Conservation (phyloP, 2,329 filamentous ascomycete genomes). For the Erysiphe neolycopersici region DNA sequence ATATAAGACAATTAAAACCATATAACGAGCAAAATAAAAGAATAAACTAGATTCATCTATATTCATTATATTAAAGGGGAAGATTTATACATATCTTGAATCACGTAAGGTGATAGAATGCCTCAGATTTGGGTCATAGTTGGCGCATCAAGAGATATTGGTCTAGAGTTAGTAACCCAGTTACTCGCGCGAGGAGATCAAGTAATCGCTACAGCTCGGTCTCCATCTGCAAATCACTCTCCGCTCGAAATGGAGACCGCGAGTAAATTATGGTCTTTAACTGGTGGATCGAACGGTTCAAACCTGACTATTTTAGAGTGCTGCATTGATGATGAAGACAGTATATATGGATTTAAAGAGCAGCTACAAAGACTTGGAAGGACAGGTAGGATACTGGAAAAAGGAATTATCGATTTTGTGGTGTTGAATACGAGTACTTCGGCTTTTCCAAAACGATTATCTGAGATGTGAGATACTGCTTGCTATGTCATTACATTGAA, state of each 20-base stretch:
- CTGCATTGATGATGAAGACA: conserved; percentile 25
- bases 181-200: conserved; percentile 17
- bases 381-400: conserved; percentile 3
- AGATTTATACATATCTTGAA: no score
- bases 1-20: no score
- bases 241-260: conserved; percentile 6
- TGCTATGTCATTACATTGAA: no score
- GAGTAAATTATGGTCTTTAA: conserved; percentile 17
- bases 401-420: conserved; percentile 18
- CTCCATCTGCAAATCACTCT: conserved; percentile 12
- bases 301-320: conserved; percentile 15
- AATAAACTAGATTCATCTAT: no score
- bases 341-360: conserved; percentile 16
- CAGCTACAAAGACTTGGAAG: conserved; percentile 3
- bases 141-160: conserved; percentile 22
- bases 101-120: not conserved
- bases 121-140: conserved; percentile 18
- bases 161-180: conserved; percentile 16
- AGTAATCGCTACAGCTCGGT: conserved; percentile 21
- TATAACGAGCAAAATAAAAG: no score
- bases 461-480: conserved; percentile 15
- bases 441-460: conserved; percentile 21
- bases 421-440: conserved; percentile 30
- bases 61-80: no score
- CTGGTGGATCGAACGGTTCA: conserved; percentile 16